Percentiles rank a stretch among this genome's conserved stretches.
Evolutionary conservation across 2,329 filamentous ascomycete genomes (phyloP).

Genomic region (Neonectria coccinea): DNA sequence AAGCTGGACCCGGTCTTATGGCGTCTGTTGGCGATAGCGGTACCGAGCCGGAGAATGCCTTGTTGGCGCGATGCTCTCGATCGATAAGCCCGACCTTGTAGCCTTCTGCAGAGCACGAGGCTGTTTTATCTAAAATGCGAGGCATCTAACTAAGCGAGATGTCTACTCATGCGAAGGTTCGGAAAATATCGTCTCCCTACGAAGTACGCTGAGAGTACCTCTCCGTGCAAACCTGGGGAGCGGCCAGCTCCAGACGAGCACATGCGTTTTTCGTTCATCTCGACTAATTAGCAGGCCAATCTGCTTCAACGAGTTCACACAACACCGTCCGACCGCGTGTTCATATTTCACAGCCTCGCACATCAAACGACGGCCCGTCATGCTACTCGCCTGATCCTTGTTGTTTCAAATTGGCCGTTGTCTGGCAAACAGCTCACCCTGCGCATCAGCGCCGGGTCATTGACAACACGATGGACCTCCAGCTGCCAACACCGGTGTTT

Average conservation of each 20-base stretch:
- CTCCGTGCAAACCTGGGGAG: not conserved
- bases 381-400: conserved; percentile 4
- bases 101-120: not conserved
- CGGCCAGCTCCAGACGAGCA: not conserved
- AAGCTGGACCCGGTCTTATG: not conserved
- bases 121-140: not conserved
- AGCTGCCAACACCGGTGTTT: conserved; percentile 34
- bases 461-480: conserved; percentile 9
- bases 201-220: not conserved
- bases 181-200: not conserved
- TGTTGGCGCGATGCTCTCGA: not conserved
- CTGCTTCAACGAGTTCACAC: not conserved
- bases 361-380: not conserved
- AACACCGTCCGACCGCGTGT: not conserved
- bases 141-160: not conserved
- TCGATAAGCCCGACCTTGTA: not conserved
- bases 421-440: not conserved
- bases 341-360: not conserved
- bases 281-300: not conserved
- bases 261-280: not conserved
- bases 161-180: not conserved
- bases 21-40: conserved; percentile 2
- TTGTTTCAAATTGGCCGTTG: conserved; percentile 21
- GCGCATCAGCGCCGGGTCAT: conserved; percentile 1
- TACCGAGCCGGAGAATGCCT: not conserved